A percentile compares a stretch with the other conserved stretches of the same genome.
These are phyloP conservation scores for Eragrostis nindensis DNA, from an alignment of 176 grass and related monocot species.

Conservation along the genomic window DNA sequence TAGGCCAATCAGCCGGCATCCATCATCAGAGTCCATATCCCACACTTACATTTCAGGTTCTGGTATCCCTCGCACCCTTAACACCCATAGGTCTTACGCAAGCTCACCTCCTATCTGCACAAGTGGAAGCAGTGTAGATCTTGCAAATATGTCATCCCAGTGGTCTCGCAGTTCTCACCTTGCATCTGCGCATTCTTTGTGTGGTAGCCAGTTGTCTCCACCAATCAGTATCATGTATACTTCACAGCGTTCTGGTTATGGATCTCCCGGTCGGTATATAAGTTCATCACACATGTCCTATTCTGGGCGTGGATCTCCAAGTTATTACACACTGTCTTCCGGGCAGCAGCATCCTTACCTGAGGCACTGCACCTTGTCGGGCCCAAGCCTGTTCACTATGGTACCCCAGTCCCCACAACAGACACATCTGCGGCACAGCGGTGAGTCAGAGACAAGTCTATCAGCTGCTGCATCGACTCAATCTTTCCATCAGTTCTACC, in stretches of 20 bases:
- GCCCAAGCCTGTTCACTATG: conserved; percentile 48
- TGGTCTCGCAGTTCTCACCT: conserved; percentile 46
- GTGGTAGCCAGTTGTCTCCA: conserved; percentile 48
- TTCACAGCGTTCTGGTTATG: conserved; percentile 35
- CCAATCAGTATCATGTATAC: conserved; percentile 51
- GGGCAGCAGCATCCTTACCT: conserved; percentile 47
- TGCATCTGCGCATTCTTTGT: conserved; percentile 28
- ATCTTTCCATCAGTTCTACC: conserved; percentile 43
- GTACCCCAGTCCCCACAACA: conserved; percentile 33
- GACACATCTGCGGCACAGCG: conserved; percentile 21
- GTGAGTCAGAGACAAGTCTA: conserved; percentile 32
- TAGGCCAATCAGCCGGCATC: conserved; percentile 51
- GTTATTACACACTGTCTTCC: conserved; percentile 57
- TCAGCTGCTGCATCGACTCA: conserved; percentile 40
- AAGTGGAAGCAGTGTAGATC: conserved; percentile 75
- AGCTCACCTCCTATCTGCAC: conserved; percentile 58
- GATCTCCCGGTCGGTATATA: conserved; percentile 32
- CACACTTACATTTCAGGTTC: conserved; percentile 39
- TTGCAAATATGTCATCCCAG: conserved; percentile 51
- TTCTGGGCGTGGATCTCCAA: conserved; percentile 41
- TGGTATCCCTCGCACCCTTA: conserved; percentile 20
- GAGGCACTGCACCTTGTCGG: conserved; percentile 44
- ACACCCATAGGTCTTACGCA: conserved; percentile 34
- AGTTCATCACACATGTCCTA: conserved; percentile 39
- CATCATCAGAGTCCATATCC: conserved; percentile 55